A percentile compares a stretch with the other conserved stretches of the same genome.
Evolutionary conservation across 805 yeast genomes (phyloP).

Genomic region (Candida alai): DNA sequence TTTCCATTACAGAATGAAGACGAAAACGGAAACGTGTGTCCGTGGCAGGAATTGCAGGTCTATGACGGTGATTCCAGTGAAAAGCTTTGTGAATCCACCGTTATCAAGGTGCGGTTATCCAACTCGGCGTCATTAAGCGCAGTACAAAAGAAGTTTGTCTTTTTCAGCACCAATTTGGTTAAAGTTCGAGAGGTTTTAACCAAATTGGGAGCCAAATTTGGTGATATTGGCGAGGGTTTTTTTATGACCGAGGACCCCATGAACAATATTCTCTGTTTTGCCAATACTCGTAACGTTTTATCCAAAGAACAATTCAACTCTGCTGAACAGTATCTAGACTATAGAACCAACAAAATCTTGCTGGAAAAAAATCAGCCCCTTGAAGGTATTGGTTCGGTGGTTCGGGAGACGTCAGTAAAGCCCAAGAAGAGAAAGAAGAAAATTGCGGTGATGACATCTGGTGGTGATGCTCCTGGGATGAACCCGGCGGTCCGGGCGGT

Average conservation of each 20-base stretch:
- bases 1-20: conserved; percentile 49
- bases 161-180: conserved; percentile 29
- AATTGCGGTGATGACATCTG: conserved; percentile 76
- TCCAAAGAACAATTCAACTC: conserved; percentile 16
- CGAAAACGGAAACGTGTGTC: conserved; percentile 28
- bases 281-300: conserved; percentile 20
- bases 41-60: conserved; percentile 39
- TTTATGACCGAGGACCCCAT: conserved; percentile 28
- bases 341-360: conserved; percentile 20
- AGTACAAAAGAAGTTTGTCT: conserved; percentile 20
- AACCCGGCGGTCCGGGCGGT: conserved; percentile 73
- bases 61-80: conserved; percentile 36
- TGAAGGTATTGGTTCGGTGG: conserved; percentile 3
- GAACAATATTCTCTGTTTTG: conserved; percentile 29
- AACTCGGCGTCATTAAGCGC: conserved; percentile 3
- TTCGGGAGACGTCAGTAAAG: conserved; percentile 6
- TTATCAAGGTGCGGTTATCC: conserved; percentile 34
- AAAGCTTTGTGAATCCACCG: conserved; percentile 23
- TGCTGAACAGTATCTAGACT: conserved; percentile 26
- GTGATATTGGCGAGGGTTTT: conserved; percentile 9
- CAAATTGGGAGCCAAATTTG: conserved; percentile 6
- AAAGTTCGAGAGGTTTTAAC: conserved; percentile 18
- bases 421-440: conserved; percentile 30
- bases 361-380: not conserved
- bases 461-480: conserved; percentile 85